Base-by-base conservation (phyloP, 164 flowering plant species). In the Vitis cinerea region DNA sequence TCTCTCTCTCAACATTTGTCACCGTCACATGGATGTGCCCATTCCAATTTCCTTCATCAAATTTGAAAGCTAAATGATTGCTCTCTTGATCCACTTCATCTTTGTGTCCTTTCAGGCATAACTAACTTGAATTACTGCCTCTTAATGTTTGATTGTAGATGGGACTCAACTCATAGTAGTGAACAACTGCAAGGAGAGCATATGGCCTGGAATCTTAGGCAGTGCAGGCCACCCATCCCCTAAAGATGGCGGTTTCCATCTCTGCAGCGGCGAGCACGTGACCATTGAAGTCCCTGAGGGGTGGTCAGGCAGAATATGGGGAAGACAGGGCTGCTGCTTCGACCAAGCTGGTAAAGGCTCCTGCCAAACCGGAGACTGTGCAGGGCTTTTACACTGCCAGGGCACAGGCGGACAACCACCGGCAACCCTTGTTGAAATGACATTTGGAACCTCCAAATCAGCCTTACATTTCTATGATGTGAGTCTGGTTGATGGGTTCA, bases 401-500 rank as follows among this genome's bases (percentile, higher is more conserved):
- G 90, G 93, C 10, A 62, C 58, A 0, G 88, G 90, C 3, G 97
- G 94, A 0, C 57, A 54, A 1, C 92, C 97, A 0, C 97, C 94
- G 1, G 90, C 89, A 5, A 84, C 90, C 0, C 74, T 91, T 10
- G 85, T 83, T 0, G 97, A 91, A 69, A 86, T 89, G 88, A 89
- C 92, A 2, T 72, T 91, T 0, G 92, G 86, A 19, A 78, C 84
- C 1, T 66, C 83, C 0, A 59, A 47, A 9, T 84, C 85, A 0
- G 74, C 84, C 10, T 50, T 79, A 15, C 92, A 91, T 72, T 89
- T 68, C 78, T 91, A 91, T 54, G 97, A 89, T 65, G 90, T 91
- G 47, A 91, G 93, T 72, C 72, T 91, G 53, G 92, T 91, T 3
- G 97, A 89, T 54, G 97, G 97, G 9, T 91, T 86, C 77, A 91